Evolutionary conservation across 2,329 filamentous ascomycete species (phyloP), one percentile per base, ranked within the genome.

Genomic region (Magnaporthiopsis incrustans): DNA sequence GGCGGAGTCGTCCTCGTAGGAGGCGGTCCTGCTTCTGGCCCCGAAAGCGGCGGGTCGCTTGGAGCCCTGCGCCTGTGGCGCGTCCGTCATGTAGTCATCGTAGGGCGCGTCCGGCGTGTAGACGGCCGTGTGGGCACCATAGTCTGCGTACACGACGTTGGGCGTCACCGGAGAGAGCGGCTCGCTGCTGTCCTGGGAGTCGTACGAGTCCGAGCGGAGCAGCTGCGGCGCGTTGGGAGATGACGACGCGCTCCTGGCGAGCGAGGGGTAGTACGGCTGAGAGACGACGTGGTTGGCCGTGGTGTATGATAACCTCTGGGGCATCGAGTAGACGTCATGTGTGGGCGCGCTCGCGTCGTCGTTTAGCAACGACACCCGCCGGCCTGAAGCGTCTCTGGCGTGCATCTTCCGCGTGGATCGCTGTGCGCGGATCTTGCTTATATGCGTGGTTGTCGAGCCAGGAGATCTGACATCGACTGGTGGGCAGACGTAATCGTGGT

Each of bases 181-280:
- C 64, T 84, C 84, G 69, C 77, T 79, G 71, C 81, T 84, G 68
- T 78, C 78, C 66, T 84, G 81, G 14, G 85, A 87, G 70, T 87
- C 85, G 72, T 84, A 87, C 0, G 85, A 87, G 68, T 85, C 77
- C 63, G 84, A 85, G 58, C 85, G 82, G 61, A 82, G 74, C n/a
- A 88, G 79, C 69, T 83, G 81, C 35, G 85, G 85, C 0, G 82
- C 83, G 68, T 79, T 78, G 61, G 81, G 78, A 26, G 81, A 80
- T 4, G 79, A 79, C 3, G 81, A 81, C 63, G 66, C 70, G 67
- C 75, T 78, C 57, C 73, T 71, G 63, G 77, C 73, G 22, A 75
- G 69, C 32, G 73, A 70, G 25, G 71, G 69, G 65, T 75, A 70
- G 68, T 77, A 77, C 22, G 73, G 70, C 59, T 71, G 73, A 33